Percentiles rank a stretch among this genome's conserved stretches.
Conservation (phyloP, 176 grass and related monocot genomes). For the Hordeum vulgare region MorexV3_pseudomolecules_assembly NC_058523.1:48986223-48986722, state of each 20-base stretch:
- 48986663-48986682: background rate
- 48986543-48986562: background rate
- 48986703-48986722: constrained; percentile 50
- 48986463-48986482: constrained; percentile 76
- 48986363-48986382: background rate
- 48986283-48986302: background rate
- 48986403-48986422: constrained; percentile 53
- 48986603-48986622: background rate
- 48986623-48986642: background rate
- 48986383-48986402: constrained; percentile 35
- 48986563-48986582: background rate
- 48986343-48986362: background rate
- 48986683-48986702: background rate
- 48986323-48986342: background rate
- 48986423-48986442: constrained; percentile 57
- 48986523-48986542: background rate
- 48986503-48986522: background rate
- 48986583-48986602: background rate
- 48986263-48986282: constrained; percentile 65
- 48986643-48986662: background rate
- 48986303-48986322: constrained; percentile 1
- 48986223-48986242: constrained; percentile 40
- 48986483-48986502: constrained; percentile 32
- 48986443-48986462: constrained; percentile 63
- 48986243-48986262: constrained; percentile 40